These are phyloP conservation scores for Brassica juncea DNA, from an alignment of 345 rosid species.

Conservation along the genomic window DNA sequence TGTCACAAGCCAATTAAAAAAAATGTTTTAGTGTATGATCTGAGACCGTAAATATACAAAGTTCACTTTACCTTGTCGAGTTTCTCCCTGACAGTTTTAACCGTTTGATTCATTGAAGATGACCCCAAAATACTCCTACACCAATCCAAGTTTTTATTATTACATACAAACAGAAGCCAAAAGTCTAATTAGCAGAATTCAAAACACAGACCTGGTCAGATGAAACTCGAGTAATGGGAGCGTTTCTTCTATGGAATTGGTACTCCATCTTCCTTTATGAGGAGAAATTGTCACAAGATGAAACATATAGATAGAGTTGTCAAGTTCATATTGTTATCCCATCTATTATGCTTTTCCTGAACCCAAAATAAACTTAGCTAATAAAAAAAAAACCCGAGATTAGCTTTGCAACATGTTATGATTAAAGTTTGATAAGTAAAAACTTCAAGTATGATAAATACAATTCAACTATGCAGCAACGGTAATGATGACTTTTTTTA, in stretches of 20 bases:
- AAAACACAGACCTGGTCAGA: conserved; percentile 58
- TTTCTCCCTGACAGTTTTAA: conserved; percentile 68
- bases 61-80: conserved; percentile 66
- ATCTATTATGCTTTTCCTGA: too few relatives aligned
- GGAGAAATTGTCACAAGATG: conserved; percentile 3
- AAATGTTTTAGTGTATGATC: neutral
- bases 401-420: too few relatives aligned
- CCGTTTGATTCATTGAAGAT: conserved; percentile 83
- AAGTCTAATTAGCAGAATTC: neutral
- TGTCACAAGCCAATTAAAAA: neutral
- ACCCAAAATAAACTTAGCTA: too few relatives aligned
- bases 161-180: neutral
- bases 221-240: conserved; percentile 55
- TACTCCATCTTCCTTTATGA: conserved; percentile 38
- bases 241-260: conserved; percentile 34
- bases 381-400: too few relatives aligned
- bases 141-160: conserved; percentile 7
- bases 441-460: too few relatives aligned
- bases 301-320: neutral
- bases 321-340: neutral
- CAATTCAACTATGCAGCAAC: too few relatives aligned
- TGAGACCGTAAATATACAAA: neutral
- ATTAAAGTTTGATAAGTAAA: too few relatives aligned
- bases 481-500: too few relatives aligned
- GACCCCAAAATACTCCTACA: conserved; percentile 77